Evolutionary conservation across 345 rosid genomes (phyloP), one percentile per base, ranked within the genome.

Genomic region (Ceriops zippeliana): DNA sequence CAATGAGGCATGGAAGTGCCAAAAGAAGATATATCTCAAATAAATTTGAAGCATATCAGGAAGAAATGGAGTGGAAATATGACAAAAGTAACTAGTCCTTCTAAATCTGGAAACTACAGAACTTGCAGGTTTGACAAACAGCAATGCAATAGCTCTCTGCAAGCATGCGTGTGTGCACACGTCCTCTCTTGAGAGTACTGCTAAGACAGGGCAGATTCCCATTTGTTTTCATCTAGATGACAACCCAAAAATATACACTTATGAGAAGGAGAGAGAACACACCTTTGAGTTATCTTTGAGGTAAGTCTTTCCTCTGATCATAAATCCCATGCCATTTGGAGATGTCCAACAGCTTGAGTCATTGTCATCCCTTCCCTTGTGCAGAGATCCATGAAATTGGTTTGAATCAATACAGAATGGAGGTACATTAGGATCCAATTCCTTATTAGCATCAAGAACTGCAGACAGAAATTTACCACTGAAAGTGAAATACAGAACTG

Each of bases 301-400:
- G 76, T 95, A 95, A 63, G 89, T 86, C 83, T 87, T 88, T 77
- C 99, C 99, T 82, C 99, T 80, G 66, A 95, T 86, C 96, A 84
- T 87, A 85, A 95, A 95, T 22, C 97, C 96, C 72, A 61, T 78
- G 58, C 96, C 97, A 80, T 83, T 83, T 16, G 99, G 96, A 81
- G 90, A 88, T 65, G 76, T 75, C 99, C 99, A 95, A 87, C 97
- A 95, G 79, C 86, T 82, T 74, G 91, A 75, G 79, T 86, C 97
- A 65, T 77, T 79, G 60, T 82, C 89, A 62, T 83, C 83, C 80
- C 71, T 84, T 65, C 82, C 93, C 66, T 82, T 82, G 63, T 58
- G 86, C 74, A 91, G 73, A 79, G 90, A 80, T 70, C 91, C 85
- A 34, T 78, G 78, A 78, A 95, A 83, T 65, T 85, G 84, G 76